Evolutionary conservation across 164 flowering plant genomes (phyloP).

Genomic region (Berberis thunbergii): DNA sequence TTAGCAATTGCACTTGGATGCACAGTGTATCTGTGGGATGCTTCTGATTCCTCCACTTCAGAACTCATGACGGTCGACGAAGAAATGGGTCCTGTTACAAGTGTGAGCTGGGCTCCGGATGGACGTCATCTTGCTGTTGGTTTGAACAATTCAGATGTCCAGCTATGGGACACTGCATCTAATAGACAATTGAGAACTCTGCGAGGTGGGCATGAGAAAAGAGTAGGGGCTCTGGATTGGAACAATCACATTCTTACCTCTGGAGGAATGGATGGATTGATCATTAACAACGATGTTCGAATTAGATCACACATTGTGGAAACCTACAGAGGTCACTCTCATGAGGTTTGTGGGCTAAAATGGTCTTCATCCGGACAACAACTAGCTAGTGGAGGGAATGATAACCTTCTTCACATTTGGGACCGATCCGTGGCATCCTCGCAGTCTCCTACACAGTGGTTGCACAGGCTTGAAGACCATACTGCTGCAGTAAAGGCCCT

Average conservation of each 20-base stretch:
- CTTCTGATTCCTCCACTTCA: constrained; percentile 34
- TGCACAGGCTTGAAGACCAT: constrained; percentile 58
- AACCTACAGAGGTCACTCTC: constrained; percentile 46
- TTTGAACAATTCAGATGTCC: constrained; percentile 44
- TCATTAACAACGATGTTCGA: constrained; percentile 56
- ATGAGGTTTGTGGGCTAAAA: constrained; percentile 59
- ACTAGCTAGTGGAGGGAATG: constrained; percentile 67
- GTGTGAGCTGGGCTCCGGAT: constrained; percentile 63
- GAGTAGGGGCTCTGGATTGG: constrained; percentile 59
- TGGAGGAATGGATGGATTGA: constrained; percentile 50
- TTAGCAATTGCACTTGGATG: constrained; percentile 51
- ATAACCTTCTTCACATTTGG: constrained; percentile 59
- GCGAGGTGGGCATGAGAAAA: constrained; percentile 35
- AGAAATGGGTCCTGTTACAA: constrained; percentile 49
- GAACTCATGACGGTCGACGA: constrained; percentile 44
- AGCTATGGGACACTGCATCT: constrained; percentile 48
- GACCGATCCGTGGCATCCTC: constrained; percentile 36
- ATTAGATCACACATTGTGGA: constrained; percentile 41
- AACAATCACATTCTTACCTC: constrained; percentile 52
- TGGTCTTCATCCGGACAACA: constrained; percentile 64
- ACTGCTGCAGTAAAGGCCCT: constrained; percentile 63
- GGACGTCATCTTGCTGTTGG: constrained; percentile 54
- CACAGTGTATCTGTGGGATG: constrained; percentile 54
- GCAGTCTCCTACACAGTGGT: constrained; percentile 38
- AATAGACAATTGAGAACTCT: constrained; percentile 46